Percentiles rank a stretch among this genome's conserved stretches.
These are phyloP conservation scores for Cladosporium sp. DNA, from an alignment of 2,329 filamentous ascomycete genomes.

Conservation along the genomic window DNA sequence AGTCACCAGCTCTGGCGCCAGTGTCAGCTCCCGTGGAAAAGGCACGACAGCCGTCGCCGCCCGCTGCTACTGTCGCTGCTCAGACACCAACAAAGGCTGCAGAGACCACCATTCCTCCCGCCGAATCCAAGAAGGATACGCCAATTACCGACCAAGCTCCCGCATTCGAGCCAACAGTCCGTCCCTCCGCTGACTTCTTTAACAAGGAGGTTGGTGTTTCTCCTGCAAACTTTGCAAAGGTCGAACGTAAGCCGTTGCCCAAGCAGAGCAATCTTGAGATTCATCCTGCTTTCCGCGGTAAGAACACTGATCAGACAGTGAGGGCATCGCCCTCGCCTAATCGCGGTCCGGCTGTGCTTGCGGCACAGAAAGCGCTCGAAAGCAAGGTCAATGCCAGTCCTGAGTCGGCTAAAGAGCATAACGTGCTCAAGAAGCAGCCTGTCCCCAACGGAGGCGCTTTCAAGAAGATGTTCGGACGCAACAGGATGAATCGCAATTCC, in stretches of 20 bases:
- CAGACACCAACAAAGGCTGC: slow-evolving; percentile 15
- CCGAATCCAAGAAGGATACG: slow-evolving; percentile 16
- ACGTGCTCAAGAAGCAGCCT: slow-evolving; percentile 41
- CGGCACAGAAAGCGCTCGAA: slow-evolving; percentile 35
- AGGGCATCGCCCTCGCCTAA: slow-evolving; percentile 30
- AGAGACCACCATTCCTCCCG: slow-evolving; percentile 15
- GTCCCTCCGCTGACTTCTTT: slow-evolving; percentile 17
- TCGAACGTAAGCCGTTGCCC: slow-evolving; percentile 37
- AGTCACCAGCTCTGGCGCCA: slow-evolving; percentile 1
- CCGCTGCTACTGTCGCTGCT: slow-evolving; percentile 14
- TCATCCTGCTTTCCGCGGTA: slow-evolving; percentile 45
- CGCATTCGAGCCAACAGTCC: slow-evolving; percentile 18
- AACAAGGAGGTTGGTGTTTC: slow-evolving; percentile 27
- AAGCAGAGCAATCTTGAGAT: slow-evolving; percentile 32
- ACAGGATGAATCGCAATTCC: slow-evolving; percentile 43
- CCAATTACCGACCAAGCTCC: slow-evolving; percentile 20
- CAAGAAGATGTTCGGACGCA: slow-evolving; percentile 66
- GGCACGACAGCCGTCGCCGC: slow-evolving; percentile 5
- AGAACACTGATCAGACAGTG: slow-evolving; percentile 22
- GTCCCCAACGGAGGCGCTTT: slow-evolving; percentile 49
- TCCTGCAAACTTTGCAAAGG: slow-evolving; percentile 24
- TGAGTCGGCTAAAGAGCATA: slow-evolving; percentile 34
- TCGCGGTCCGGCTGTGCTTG: slow-evolving; percentile 32
- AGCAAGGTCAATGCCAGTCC: slow-evolving; percentile 31
- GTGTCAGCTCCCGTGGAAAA: slow-evolving; percentile 7